phyloP scores from a whole-genome alignment of 805 yeast species.

The Jamesozyma hellenica region DNA sequence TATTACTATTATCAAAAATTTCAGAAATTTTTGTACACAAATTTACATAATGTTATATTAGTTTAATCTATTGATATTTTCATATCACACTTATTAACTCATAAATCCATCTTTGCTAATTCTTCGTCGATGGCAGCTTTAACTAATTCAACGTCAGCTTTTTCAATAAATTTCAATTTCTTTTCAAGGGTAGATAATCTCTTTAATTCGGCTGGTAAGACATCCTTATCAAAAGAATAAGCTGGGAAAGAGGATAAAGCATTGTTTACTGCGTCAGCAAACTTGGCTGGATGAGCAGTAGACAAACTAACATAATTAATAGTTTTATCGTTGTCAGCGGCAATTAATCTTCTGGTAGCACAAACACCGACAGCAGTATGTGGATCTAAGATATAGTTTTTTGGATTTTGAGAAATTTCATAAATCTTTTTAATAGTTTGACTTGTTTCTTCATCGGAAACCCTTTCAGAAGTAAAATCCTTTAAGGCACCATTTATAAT shows the following conservation, averaged over 20 bases:
- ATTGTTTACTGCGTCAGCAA: slow-evolving; percentile 86
- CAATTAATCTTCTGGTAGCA: slow-evolving; percentile 56
- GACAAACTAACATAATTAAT: slow-evolving; percentile 64
- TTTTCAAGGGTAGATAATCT: slow-evolving; percentile 60
- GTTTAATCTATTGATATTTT: too few species aligned
- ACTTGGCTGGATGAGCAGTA: slow-evolving; percentile 98
- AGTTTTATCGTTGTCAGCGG: slow-evolving; percentile 34
- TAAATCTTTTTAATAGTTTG: slow-evolving; percentile 67
- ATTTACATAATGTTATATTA: too few species aligned
- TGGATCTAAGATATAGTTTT: slow-evolving; percentile 83
- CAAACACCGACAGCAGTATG: slow-evolving; percentile 93
- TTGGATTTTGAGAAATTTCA: slow-evolving; percentile 39
- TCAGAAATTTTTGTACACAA: too few species aligned
- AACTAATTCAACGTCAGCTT: slow-evolving; percentile 62
- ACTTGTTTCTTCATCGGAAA: slow-evolving; percentile 69
- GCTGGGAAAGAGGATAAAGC: slow-evolving; percentile 58
- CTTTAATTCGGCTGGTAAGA: slow-evolving; percentile 80
- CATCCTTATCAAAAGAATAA: slow-evolving; percentile 80
- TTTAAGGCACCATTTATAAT: slow-evolving; percentile 56
- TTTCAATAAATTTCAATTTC: slow-evolving; percentile 61
- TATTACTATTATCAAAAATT: too few species aligned
- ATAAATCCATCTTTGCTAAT: slow-evolving; percentile 40
- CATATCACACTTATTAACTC: too few species aligned
- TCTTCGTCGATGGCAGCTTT: slow-evolving; percentile 69
- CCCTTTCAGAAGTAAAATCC: slow-evolving; percentile 71